Evolutionary conservation across 1,139 yeast genomes (phyloP).

Genomic region (Blastobotrys indianensis): DNA sequence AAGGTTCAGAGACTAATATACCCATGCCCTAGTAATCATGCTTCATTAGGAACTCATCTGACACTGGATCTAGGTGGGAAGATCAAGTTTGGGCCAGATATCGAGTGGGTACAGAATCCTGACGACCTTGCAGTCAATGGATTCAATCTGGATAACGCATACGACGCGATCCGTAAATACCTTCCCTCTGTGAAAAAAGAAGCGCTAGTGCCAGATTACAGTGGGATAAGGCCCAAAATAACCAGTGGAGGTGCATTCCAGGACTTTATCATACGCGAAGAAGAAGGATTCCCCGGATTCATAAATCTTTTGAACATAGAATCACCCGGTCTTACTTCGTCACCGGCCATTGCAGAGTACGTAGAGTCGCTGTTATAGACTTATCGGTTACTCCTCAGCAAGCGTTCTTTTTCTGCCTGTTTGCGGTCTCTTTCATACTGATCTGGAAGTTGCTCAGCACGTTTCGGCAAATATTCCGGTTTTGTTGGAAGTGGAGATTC

Average conservation of each 20-base stretch:
- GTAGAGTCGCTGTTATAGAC: constrained; percentile 41
- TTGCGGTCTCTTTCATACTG: constrained; percentile 20
- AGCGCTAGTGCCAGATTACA: constrained; percentile 60
- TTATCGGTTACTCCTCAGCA: constrained; percentile 24
- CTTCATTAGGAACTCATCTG: constrained; percentile 80
- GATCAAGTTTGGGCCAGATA: constrained; percentile 80
- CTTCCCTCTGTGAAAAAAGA: constrained; percentile 50
- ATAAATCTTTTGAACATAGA: constrained; percentile 78
- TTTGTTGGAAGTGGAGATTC: constrained; percentile 75
- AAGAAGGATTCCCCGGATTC: constrained; percentile 68
- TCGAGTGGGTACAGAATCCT: constrained; percentile 65
- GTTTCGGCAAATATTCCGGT: constrained; percentile 62
- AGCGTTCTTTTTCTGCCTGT: constrained; percentile 22
- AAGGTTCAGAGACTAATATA: constrained; percentile 47
- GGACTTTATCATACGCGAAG: constrained; percentile 67
- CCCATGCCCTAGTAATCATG: constrained; percentile 74
- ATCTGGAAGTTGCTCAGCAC: constrained; percentile 24
- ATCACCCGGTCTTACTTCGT: constrained; percentile 81
- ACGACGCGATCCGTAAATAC: constrained; percentile 53
- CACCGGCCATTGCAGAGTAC: constrained; percentile 75
- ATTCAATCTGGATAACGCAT: constrained; percentile 49
- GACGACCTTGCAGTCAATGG: constrained; percentile 31
- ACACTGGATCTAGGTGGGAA: constrained; percentile 81
- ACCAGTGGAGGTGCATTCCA: constrained; percentile 49
- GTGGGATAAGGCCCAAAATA: constrained; percentile 81